Evolutionary conservation across 495 filamentous ascomycete genomes (phyloP), one percentile per base, ranked within the genome.

Genomic region (Hypoxylon intermedium): DNA sequence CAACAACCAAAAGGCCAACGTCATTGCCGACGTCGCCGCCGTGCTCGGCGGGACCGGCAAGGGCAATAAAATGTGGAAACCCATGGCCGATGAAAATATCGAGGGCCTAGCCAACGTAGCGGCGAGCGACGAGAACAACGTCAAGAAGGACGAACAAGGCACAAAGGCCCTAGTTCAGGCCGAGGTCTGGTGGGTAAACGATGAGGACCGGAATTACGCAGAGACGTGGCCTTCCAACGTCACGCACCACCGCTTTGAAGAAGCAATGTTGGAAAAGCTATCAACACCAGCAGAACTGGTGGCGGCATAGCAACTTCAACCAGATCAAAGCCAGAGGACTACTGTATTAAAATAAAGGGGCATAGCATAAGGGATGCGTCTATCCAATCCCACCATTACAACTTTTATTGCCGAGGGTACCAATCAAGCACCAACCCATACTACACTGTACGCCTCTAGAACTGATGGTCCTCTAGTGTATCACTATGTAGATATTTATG

Each of bases 1-100:
- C 23, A 92, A 91, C 87, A 79, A 97, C 78, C 91, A 96, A 79
- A 91, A 88, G 73, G 89, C 89, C n/a, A 96, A 93, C 69, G 82
- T 79, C 9, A 79, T 96, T 15, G 94, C 94, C 21, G 94, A 98
- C 73, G 75, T 98, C 19, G 90, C 94, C 1, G 86, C 85, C 19
- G 88, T 95, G 7, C 76, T 98, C 42, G 71, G 64, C 4, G 85
- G 85, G 6, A 33, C 57, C 0, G 81, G 76, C 36, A 72, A 75
- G 65, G 75, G 75, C 19, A 78, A 79, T 55, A 74, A 71, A 60
- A 78, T 84, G 47, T 72, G 71, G 47, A 70, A 70, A 40, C 67
- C 74, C 21, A 70, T 73, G 21, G 61, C 68, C 21, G 66, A 76
- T 37, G 69, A 75, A 11, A 40, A 44, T 30, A 63, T 58, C 5